Conservation (phyloP, 2,329 filamentous ascomycete genomes). For the Trichophyton benhamiae region DNA sequence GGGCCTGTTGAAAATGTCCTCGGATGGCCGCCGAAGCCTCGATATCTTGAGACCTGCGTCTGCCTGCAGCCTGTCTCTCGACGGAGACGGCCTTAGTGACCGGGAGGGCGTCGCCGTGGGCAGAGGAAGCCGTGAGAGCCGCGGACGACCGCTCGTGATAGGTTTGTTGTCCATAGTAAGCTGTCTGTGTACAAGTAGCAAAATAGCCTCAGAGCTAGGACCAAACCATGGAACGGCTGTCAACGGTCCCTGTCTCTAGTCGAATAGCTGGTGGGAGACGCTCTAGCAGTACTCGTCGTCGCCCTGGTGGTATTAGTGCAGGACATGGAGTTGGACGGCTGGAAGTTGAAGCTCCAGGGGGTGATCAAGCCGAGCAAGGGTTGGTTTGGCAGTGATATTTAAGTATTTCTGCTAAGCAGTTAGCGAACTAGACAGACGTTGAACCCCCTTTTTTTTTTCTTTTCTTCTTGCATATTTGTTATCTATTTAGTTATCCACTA, state of each 20-base stretch:
- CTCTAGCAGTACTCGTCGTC: background rate
- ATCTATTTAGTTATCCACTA: no score
- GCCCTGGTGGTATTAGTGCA: background rate
- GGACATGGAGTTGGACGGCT: no score
- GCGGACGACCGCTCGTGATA: constrained; percentile 34
- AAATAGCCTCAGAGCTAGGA: background rate
- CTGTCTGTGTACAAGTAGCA: background rate
- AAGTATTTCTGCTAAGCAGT: no score
- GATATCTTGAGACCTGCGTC: constrained; percentile 27
- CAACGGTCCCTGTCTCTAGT: background rate
- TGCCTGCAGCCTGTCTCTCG: constrained; percentile 36
- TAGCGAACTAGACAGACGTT: no score
- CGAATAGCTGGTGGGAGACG: background rate
- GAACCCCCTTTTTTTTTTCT: no score
- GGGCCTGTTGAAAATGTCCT: constrained; percentile 28
- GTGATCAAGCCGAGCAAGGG: no score
- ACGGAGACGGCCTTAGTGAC: constrained; percentile 36
- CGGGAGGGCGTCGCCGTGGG: constrained; percentile 26
- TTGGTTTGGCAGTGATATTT: no score
- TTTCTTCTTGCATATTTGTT: no score
- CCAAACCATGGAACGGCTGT: background rate
- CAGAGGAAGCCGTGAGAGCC: constrained; percentile 43
- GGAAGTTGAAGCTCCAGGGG: no score
- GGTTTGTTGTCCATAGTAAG: constrained; percentile 25
- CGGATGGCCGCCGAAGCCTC: constrained; percentile 29